These are phyloP conservation scores for Pharus latifolius DNA, from an alignment of 176 grass and related monocot species.

Conservation along the genomic window DNA sequence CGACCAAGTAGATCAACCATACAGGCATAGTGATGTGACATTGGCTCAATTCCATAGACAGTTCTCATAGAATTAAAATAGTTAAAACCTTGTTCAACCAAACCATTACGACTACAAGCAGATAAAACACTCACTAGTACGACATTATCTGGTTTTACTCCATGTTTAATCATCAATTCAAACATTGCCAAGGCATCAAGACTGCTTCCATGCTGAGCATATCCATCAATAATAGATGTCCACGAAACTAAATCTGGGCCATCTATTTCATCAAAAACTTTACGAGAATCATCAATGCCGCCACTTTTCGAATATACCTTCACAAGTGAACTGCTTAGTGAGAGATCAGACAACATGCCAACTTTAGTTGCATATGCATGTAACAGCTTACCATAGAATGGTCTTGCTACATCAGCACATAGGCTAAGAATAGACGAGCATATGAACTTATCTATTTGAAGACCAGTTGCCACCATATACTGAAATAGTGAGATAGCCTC, in stretches of 20 bases:
- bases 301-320: slow-evolving; percentile 66
- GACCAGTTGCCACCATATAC: slow-evolving; percentile 27
- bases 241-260: slow-evolving; percentile 63
- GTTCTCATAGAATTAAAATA: slow-evolving; percentile 64
- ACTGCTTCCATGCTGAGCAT: slow-evolving; percentile 57
- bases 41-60: slow-evolving; percentile 41
- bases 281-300: slow-evolving; percentile 47
- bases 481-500: slow-evolving; percentile 47
- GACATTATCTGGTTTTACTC: slow-evolving; percentile 45
- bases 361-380: slow-evolving; percentile 44
- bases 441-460: slow-evolving; percentile 42
- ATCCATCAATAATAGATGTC: slow-evolving; percentile 74
- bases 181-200: slow-evolving; percentile 50
- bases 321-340: slow-evolving; percentile 54
- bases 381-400: slow-evolving; percentile 37
- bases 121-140: slow-evolving; percentile 53
- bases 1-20: slow-evolving; percentile 72
- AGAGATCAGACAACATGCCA: slow-evolving; percentile 39
- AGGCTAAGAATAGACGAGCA: slow-evolving; percentile 60
- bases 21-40: slow-evolving; percentile 53
- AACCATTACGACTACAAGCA: slow-evolving; percentile 60
- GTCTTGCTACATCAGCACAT: slow-evolving; percentile 39
- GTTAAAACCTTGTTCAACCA: slow-evolving; percentile 47
- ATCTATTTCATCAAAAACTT: slow-evolving; percentile 64
- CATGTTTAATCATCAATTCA: slow-evolving; percentile 39